Percentiles rank a stretch among this genome's conserved stretches.
Conservation (phyloP, 352 stramenopile genomes). For the Phytophthora cactorum region DNA sequence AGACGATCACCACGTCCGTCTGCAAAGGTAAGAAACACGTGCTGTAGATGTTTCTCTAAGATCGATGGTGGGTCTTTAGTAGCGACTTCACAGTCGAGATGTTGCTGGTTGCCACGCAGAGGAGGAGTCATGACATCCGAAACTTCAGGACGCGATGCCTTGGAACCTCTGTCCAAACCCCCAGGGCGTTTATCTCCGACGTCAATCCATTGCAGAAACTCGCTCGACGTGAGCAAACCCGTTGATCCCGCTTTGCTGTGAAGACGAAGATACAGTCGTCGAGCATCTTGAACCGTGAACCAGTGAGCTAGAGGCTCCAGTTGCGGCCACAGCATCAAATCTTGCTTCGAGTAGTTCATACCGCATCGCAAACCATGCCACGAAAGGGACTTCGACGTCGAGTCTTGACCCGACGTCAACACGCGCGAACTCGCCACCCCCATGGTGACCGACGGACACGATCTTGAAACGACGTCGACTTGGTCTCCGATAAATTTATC, state of each 20-base stretch:
- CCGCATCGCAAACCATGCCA: conserved; percentile 46
- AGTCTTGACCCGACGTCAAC: conserved; percentile 7
- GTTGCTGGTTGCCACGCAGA: conserved; percentile 15
- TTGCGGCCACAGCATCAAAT: conserved; percentile 71
- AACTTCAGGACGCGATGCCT: conserved; percentile 15
- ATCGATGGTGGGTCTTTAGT: conserved; percentile 29
- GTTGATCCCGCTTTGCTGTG: conserved; percentile 28
- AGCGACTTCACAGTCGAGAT: not conserved
- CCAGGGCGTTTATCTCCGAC: conserved; percentile 9
- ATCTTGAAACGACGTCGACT: conserved; percentile 36
- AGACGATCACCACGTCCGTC: conserved; percentile 32
- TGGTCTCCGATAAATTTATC: conserved; percentile 36
- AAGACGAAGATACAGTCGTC: conserved; percentile 42
- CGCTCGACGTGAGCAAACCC: conserved; percentile 45
- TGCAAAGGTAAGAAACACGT: conserved; percentile 68
- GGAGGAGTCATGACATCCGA: conserved; percentile 60
- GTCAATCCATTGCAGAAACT: conserved; percentile 61
- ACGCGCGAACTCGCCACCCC: conserved; percentile 31
- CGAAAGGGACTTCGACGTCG: conserved; percentile 1
- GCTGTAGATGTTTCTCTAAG: conserved; percentile 60
- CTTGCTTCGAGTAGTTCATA: conserved; percentile 55
- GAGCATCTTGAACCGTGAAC: conserved; percentile 64
- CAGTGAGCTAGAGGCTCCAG: conserved; percentile 60
- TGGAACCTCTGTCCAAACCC: conserved; percentile 2
- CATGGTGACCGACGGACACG: conserved; percentile 10